Evolutionary conservation across 164 flowering plant species (phyloP).

Genomic region (Nymphaea thermarum): DNA sequence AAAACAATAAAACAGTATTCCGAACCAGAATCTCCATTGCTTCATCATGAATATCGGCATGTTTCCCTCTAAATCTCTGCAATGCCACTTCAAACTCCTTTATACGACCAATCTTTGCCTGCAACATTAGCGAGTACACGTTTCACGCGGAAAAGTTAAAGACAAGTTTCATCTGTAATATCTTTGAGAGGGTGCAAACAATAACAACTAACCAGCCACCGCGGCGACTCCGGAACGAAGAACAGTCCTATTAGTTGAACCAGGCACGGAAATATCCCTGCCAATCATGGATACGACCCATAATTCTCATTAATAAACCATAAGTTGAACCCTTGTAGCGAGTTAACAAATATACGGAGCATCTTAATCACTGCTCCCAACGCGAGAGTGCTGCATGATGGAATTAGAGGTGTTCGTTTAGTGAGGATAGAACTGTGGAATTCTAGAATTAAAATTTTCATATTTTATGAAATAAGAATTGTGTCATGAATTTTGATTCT

Average conservation of each 20-base stretch:
- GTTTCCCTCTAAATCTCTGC: not conserved
- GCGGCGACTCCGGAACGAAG: conserved; percentile 61
- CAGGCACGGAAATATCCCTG: conserved; percentile 41
- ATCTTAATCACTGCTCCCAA: too few species aligned
- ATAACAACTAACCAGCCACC: conserved; percentile 44
- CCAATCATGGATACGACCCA: not conserved
- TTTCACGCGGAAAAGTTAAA: not conserved
- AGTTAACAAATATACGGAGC: not conserved
- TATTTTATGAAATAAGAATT: too few species aligned
- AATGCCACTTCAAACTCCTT: not conserved
- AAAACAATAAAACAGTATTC: too few species aligned
- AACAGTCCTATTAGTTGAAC: conserved; percentile 39
- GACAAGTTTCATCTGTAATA: not conserved
- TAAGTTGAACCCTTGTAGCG: not conserved
- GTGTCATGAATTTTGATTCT: too few species aligned
- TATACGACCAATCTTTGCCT: not conserved
- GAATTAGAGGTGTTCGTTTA: too few species aligned
- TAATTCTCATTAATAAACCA: not conserved
- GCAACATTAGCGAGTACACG: not conserved
- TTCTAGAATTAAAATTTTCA: too few species aligned
- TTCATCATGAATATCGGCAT: not conserved
- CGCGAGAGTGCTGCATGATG: too few species aligned
- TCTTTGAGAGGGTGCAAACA: not conserved
- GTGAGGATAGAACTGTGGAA: too few species aligned
- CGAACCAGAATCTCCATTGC: not conserved